Evolutionary conservation across 23 red algal species (phyloP), one percentile per base, ranked within the genome.

Genomic region (Gracilaria gracilis): DNA sequence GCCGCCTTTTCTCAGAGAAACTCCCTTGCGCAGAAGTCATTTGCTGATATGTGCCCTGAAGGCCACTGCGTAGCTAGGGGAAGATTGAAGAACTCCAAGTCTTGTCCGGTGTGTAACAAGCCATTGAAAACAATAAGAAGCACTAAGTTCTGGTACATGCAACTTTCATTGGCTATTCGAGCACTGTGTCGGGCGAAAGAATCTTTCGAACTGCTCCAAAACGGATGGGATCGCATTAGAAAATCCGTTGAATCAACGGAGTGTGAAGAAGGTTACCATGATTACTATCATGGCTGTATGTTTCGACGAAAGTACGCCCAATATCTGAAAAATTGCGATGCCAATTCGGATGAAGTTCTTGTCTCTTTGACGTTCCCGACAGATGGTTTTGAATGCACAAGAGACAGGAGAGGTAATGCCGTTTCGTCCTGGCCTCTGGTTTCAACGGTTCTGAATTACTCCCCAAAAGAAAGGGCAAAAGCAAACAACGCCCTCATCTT

Each of bases 261-360:
- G 51, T 55, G 51, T 19, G 16, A 55, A 55, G 16, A 55, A 9
- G 1, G 51, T 15, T 55, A 9, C 16, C 67, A 73, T 57, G 42
- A 80, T 57, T 80, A 59, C 48, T 80, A 80, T 57, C 36, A 80
- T 58, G 76, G 76, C 0, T 33, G 17, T 23, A 80, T 80, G 76
- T 80, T 80, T 27, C 19, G 7, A 6, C 29, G 44, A 19, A 38
- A 27, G 23, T 57, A 58, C 76, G 21, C 48, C 9, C n/a, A n/a
- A n/a, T n/a, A n/a, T n/a, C n/a, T n/a, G n/a, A 16, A 80, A 5
- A 14, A 37, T 24, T 1, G 14, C 0, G 17, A 58, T 37, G 48
- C 47, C 1, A 23, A 38, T 20, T 29, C 20, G 32, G 23, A 58
- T 5, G 32, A 80, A 19, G 7, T 78, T 29, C 4, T 47, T 54